These are phyloP conservation scores for Candida pseudoviswanathii DNA, from an alignment of 1,139 yeast genomes.

Conservation along the genomic window DNA sequence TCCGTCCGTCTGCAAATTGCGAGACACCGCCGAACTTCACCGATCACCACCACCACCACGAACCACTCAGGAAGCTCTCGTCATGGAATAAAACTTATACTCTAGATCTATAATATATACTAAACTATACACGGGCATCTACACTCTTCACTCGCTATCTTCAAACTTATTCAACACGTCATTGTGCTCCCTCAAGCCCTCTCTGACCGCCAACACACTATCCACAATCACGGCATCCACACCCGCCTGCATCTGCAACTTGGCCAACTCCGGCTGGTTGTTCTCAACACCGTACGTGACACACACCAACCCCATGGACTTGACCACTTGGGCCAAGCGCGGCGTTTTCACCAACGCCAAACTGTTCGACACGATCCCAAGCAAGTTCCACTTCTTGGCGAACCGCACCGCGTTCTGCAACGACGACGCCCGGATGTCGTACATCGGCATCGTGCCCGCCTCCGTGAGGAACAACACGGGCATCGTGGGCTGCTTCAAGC, in stretches of 20 bases:
- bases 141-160: constrained; percentile 11
- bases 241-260: constrained; percentile 87
- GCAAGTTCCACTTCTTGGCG: constrained; percentile 86
- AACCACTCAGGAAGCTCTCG: too few species aligned
- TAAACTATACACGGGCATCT: not conserved
- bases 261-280: constrained; percentile 83
- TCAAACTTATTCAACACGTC: constrained; percentile 19
- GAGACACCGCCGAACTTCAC: not conserved
- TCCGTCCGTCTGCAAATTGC: not conserved
- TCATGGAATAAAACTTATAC: too few species aligned
- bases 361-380: constrained; percentile 93
- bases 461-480: constrained; percentile 90
- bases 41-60: not conserved
- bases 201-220: constrained; percentile 88
- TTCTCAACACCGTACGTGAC: constrained; percentile 88
- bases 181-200: constrained; percentile 60
- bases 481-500: constrained; percentile 90
- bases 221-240: constrained; percentile 98
- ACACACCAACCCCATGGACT: constrained; percentile 88
- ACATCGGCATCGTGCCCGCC: constrained; percentile 80
- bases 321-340: constrained; percentile 83
- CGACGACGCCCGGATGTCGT: constrained; percentile 86
- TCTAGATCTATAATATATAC: too few species aligned
- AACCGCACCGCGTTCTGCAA: constrained; percentile 90
- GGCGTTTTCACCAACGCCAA: constrained; percentile 85